These are phyloP conservation scores for Terfezia boudieri DNA, from an alignment of 495 filamentous ascomycete species.

Conservation along the genomic window DNA sequence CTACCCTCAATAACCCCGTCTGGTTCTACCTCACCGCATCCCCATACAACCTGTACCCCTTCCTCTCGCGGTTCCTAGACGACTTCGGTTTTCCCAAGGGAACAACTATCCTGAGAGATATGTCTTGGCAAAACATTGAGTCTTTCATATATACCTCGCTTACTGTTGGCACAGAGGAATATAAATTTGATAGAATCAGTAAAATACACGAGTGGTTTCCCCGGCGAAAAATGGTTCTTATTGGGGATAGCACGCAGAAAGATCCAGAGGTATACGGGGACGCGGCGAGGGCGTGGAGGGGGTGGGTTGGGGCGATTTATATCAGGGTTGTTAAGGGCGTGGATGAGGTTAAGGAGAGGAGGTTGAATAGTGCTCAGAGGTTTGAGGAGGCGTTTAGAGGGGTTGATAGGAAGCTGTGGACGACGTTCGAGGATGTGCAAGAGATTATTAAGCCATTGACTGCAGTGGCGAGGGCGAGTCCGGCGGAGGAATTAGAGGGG, in stretches of 20 bases:
- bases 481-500: constrained; percentile 12
- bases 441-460: constrained; percentile 35
- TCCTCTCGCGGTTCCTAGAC: constrained; percentile 51
- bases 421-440: constrained; percentile 50
- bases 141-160: constrained; percentile 50
- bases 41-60: constrained; percentile 83
- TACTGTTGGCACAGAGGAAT: constrained; percentile 60
- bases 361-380: constrained; percentile 47
- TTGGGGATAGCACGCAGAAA: constrained; percentile 78
- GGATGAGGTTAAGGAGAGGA: constrained; percentile 38
- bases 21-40: constrained; percentile 92
- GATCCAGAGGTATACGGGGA: constrained; percentile 82
- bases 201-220: constrained; percentile 61
- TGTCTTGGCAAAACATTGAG: constrained; percentile 65
- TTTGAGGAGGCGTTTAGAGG: constrained; percentile 70
- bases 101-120: constrained; percentile 63
- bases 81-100: constrained; percentile 44
- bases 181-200: constrained; percentile 62
- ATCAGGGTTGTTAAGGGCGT: constrained; percentile 70
- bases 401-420: constrained; percentile 49
- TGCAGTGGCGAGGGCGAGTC: constrained; percentile 13
- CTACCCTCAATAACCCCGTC: constrained; percentile 34
- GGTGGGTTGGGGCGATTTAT: constrained; percentile 58
- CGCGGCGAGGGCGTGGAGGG: constrained; percentile 37
- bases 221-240: constrained; percentile 49